These are phyloP conservation scores for Aaosphaeria pasadenensis DNA, from an alignment of 2,329 filamentous ascomycete genomes.

Conservation along the genomic window DNA sequence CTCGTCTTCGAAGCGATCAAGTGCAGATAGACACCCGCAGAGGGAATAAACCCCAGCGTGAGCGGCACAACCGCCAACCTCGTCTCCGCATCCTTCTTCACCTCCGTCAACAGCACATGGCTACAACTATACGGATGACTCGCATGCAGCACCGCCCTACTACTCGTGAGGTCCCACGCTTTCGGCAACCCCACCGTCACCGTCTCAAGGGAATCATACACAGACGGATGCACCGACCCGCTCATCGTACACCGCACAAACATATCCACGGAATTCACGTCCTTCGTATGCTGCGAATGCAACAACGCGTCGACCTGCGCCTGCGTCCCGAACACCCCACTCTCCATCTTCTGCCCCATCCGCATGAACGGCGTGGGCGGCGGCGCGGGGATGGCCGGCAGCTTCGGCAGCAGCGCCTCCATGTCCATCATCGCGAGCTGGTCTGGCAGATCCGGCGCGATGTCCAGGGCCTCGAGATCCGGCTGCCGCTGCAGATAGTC, in stretches of 20 bases:
- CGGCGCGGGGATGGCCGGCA: conserved; percentile 35
- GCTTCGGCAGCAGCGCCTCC: conserved; percentile 35
- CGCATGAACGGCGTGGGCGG: conserved; percentile 31
- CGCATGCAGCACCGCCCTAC: conserved; percentile 58
- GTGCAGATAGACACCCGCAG: conserved; percentile 75
- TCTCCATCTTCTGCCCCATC: conserved; percentile 18
- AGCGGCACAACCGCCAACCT: conserved; percentile 57
- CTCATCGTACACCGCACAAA: conserved; percentile 72
- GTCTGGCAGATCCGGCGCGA: conserved; percentile 37
- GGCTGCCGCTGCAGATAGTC: conserved; percentile 40
- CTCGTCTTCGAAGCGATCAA: conserved; percentile 84
- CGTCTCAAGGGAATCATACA: conserved; percentile 82
- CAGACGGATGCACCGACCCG: conserved; percentile 71
- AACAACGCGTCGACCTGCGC: conserved; percentile 39
- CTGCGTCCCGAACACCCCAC: conserved; percentile 40
- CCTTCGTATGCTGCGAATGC: conserved; percentile 52
- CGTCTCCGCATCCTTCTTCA: conserved; percentile 40
- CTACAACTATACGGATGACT: conserved; percentile 74
- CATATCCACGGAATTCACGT: conserved; percentile 74
- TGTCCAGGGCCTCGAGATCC: conserved; percentile 28
- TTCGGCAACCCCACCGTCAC: conserved; percentile 60
- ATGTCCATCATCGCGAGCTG: conserved; percentile 41
- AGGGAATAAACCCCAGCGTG: conserved; percentile 78
- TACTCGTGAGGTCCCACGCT: conserved; percentile 41
- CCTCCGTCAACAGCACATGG: conserved; percentile 62